These are phyloP conservation scores for Solanum bulbocastanum DNA, from an alignment of 257 asterid genomes.

Conservation along the genomic window DNA sequence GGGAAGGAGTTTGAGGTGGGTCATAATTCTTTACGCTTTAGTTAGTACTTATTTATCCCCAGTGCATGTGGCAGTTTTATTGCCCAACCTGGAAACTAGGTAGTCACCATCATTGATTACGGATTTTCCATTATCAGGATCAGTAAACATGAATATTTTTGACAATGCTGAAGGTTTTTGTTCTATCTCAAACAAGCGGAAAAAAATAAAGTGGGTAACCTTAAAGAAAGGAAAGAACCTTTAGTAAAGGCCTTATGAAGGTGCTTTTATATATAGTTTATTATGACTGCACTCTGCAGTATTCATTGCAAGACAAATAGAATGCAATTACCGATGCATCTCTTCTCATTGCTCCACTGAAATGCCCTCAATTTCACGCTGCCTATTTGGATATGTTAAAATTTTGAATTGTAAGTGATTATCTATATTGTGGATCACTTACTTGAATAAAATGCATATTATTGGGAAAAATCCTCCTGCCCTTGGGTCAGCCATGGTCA, in stretches of 20 bases:
- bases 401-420: neutral
- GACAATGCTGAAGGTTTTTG: neutral
- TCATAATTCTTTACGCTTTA: neutral
- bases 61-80: neutral
- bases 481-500: neutral
- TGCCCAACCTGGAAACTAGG: neutral
- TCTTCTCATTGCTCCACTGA: neutral
- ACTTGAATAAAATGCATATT: neutral
- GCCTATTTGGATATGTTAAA: neutral
- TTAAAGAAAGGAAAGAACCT: neutral
- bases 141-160: neutral
- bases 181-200: neutral
- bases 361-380: neutral
- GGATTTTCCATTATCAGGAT: neutral
- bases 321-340: neutral
- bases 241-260: neutral
- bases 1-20: conserved; percentile 90
- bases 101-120: neutral
- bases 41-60: neutral
- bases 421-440: neutral
- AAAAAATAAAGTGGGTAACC: neutral
- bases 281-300: neutral
- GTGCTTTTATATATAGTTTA: neutral
- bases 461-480: neutral
- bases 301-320: neutral